A percentile compares a stretch with the other conserved stretches of the same genome.
Evolutionary conservation across 2,329 filamentous ascomycete genomes (phyloP).

Genomic region (Bipolaris sorokiniana): DNA sequence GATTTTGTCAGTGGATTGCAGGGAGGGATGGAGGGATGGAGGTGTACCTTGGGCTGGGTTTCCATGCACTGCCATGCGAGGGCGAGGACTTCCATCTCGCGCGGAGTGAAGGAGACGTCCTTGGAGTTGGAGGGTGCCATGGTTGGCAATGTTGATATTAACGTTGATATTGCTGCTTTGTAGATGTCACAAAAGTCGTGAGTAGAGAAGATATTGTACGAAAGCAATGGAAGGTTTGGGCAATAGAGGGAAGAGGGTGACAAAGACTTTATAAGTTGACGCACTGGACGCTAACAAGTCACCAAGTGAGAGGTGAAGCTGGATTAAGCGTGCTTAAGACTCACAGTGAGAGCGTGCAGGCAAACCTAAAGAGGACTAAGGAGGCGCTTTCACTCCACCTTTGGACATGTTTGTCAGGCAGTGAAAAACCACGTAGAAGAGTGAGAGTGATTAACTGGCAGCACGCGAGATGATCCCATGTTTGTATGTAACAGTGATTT

Average conservation of each 20-base stretch:
- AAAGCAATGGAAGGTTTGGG: background rate
- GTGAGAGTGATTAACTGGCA: background rate
- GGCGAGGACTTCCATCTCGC: slow-evolving; percentile 42
- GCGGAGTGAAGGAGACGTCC: slow-evolving; percentile 22
- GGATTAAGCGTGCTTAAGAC: background rate
- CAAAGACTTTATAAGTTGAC: background rate
- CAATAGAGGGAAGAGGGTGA: background rate
- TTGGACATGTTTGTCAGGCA: background rate
- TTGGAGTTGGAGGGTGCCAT: slow-evolving; percentile 20
- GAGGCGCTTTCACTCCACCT: slow-evolving; percentile 5
- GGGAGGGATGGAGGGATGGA: background rate
- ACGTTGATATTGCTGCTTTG: background rate
- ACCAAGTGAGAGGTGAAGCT: slow-evolving; percentile 10
- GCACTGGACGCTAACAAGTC: background rate
- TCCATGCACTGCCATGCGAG: slow-evolving; percentile 47
- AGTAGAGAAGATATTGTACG: slow-evolving; percentile 2
- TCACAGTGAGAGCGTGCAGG: slow-evolving; percentile 16
- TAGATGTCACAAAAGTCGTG: background rate
- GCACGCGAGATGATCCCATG: background rate
- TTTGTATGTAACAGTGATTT: background rate
- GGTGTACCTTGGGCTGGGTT: slow-evolving; percentile 36
- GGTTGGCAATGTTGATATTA: slow-evolving; percentile 7
- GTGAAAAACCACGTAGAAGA: background rate
- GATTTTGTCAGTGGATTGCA: slow-evolving; percentile 6
- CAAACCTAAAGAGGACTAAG: slow-evolving; percentile 11